Evolutionary conservation across 352 stramenopile species (phyloP).

Genomic region (Pythium biforme): DNA sequence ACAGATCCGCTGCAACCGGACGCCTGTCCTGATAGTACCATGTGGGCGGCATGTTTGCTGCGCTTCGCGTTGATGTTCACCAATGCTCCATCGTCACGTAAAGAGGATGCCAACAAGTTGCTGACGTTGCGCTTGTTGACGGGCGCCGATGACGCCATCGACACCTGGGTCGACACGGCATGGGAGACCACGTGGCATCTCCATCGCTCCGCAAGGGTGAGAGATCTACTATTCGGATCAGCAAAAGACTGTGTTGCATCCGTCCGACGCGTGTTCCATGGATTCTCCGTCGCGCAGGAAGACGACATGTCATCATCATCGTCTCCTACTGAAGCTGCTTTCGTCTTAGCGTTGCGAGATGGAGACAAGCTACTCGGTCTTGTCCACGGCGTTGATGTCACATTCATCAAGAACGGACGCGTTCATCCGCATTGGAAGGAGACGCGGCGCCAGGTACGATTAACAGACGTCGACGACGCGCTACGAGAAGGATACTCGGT

Average conservation of each 20-base stretch:
- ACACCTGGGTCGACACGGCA: constrained; percentile 5
- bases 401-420: constrained; percentile 25
- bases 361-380: constrained; percentile 11
- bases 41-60: constrained; percentile 8
- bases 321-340: neutral
- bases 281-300: constrained; percentile 23
- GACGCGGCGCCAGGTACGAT: neutral
- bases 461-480: constrained; percentile 21
- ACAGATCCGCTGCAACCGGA: neutral
- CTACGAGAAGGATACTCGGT: constrained; percentile 29
- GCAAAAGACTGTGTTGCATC: neutral
- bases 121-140: neutral
- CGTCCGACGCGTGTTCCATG: neutral
- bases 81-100: neutral
- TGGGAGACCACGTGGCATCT: constrained; percentile 25
- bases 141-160: neutral
- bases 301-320: neutral
- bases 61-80: neutral
- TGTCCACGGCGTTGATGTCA: constrained; percentile 31
- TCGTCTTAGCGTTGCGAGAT: constrained; percentile 4
- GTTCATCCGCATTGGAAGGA: constrained; percentile 22
- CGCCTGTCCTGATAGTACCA: neutral
- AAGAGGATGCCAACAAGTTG: no score
- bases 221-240: constrained; percentile 1
- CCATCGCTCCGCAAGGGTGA: neutral